Conservation (phyloP, 2,329 filamentous ascomycete species). For the Colletotrichum higginsianum region DNA sequence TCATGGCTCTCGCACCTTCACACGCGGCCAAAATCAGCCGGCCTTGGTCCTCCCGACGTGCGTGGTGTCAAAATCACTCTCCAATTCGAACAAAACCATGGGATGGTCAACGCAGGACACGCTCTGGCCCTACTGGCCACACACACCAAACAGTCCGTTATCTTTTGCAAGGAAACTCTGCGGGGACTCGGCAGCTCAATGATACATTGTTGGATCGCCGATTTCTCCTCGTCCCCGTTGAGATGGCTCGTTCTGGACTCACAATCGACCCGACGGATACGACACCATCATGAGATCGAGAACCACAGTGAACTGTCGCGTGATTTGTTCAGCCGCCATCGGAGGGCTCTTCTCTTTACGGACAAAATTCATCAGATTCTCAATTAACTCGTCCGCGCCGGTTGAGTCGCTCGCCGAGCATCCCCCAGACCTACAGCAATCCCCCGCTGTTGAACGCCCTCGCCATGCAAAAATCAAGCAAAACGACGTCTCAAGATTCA, state of each 20-base stretch:
- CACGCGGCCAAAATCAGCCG: not conserved
- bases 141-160: not conserved
- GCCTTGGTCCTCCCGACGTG: not conserved
- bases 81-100: not conserved
- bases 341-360: not conserved
- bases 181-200: not conserved
- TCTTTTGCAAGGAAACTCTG: not conserved
- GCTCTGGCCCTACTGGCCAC: conserved; percentile 17
- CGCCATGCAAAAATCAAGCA: conserved; percentile 39
- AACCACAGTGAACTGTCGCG: not conserved
- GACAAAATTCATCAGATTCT: conserved; percentile 4
- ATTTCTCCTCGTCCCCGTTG: not conserved
- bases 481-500: conserved; percentile 2
- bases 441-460: conserved; percentile 28
- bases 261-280: not conserved
- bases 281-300: not conserved
- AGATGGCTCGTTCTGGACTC: not conserved
- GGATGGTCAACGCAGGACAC: conserved; percentile 33
- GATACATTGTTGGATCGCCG: not conserved
- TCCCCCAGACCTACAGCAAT: not conserved
- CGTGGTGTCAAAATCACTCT: not conserved
- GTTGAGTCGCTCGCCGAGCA: not conserved
- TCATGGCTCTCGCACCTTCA: not conserved
- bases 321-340: not conserved
- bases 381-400: conserved; percentile 7